Percentiles rank a stretch among this genome's conserved stretches.
phyloP scores from a whole-genome alignment of 768 basidiomycete species.

The Mycena rosella region DNA sequence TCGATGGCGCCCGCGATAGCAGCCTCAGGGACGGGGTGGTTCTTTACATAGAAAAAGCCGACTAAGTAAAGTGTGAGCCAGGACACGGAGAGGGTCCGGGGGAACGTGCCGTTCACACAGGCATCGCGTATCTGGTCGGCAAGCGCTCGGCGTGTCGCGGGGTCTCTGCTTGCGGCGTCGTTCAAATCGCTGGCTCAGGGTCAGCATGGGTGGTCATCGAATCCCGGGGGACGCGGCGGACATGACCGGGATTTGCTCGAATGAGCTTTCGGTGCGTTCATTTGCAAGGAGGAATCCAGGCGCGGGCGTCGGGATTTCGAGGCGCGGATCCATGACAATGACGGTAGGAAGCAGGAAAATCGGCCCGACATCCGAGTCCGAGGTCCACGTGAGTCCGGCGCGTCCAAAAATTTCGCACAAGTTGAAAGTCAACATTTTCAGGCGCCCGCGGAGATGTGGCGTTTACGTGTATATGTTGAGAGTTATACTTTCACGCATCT shows the following conservation, averaged over 20 bases:
- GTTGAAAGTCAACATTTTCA: too few relatives aligned
- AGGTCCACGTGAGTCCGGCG: too few relatives aligned
- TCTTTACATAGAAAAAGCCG: constrained; percentile 90
- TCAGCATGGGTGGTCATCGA: not conserved
- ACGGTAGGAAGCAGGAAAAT: too few relatives aligned
- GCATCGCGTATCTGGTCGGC: constrained; percentile 78
- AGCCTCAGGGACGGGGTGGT: constrained; percentile 75
- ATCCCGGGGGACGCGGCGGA: constrained; percentile 34
- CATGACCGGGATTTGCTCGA: constrained; percentile 42
- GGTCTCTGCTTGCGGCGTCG: constrained; percentile 56
- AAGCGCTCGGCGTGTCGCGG: constrained; percentile 55
- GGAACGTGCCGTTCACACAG: constrained; percentile 65
- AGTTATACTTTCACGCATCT: too few relatives aligned
- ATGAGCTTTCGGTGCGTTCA: constrained; percentile 36
- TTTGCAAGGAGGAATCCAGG: constrained; percentile 35
- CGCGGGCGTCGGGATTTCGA: constrained; percentile 20
- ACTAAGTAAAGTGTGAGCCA: constrained; percentile 46
- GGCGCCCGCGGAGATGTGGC: too few relatives aligned
- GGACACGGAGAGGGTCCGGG: constrained; percentile 31
- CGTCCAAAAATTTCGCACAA: too few relatives aligned
- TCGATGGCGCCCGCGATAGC: constrained; percentile 62
- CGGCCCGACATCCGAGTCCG: not conserved
- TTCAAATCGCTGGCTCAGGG: constrained; percentile 59
- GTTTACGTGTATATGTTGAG: too few relatives aligned
- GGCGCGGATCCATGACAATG: constrained; percentile 24